Conservation (phyloP, 495 filamentous ascomycete species). For the Podospora australis region DNA sequence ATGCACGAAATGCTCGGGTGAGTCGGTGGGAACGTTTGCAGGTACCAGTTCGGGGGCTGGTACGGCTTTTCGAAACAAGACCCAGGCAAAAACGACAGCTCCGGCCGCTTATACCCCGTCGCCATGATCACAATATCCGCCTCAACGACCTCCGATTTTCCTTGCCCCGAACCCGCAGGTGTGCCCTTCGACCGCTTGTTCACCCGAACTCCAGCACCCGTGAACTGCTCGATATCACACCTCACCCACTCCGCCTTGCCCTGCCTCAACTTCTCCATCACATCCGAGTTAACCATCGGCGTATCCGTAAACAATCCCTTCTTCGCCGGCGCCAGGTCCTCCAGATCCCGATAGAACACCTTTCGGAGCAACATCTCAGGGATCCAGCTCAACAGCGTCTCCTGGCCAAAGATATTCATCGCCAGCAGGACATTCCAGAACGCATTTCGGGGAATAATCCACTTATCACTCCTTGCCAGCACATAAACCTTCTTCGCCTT, state of each 20-base stretch:
- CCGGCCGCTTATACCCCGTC: conserved; percentile 71
- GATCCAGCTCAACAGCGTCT: conserved; percentile 68
- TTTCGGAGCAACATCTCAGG: conserved; percentile 67
- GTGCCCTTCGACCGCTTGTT: conserved; percentile 67
- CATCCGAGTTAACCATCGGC: conserved; percentile 78
- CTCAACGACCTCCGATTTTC: conserved; percentile 52
- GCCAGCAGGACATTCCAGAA: conserved; percentile 66
- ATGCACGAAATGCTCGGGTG: conserved; percentile 64
- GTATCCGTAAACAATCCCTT: conserved; percentile 74
- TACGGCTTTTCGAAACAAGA: conserved; percentile 66
- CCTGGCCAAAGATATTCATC: conserved; percentile 72
- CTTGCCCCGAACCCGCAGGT: conserved; percentile 61
- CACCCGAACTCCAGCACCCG: conserved; percentile 59
- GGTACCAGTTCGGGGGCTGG: conserved; percentile 77
- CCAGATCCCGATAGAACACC: conserved; percentile 81
- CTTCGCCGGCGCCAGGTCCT: conserved; percentile 62
- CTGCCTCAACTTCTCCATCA: conserved; percentile 69
- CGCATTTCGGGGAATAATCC: conserved; percentile 79
- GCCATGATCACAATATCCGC: conserved; percentile 79
- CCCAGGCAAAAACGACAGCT: conserved; percentile 63
- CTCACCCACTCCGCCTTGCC: conserved; percentile 74
- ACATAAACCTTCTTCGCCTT: conserved; percentile 63
- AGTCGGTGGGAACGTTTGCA: conserved; percentile 69
- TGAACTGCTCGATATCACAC: conserved; percentile 65
- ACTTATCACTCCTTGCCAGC: conserved; percentile 74